Conservation (phyloP, 805 yeast species). For the Tetrapisispora fleetii region DNA sequence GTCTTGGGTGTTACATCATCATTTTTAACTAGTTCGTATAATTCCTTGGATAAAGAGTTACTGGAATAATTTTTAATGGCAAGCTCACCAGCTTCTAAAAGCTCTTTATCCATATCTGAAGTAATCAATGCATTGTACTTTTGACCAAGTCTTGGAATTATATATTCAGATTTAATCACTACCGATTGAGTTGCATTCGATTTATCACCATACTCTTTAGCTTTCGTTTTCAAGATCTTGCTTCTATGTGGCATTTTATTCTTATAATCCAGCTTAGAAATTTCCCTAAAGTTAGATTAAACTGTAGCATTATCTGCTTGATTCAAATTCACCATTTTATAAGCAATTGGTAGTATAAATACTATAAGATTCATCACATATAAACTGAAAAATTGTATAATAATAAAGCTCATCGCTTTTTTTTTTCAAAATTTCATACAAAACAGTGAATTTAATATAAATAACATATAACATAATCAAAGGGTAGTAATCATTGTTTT, state of each 20-base stretch:
- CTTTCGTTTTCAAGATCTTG: background rate
- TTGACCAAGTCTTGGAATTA: constrained; percentile 10
- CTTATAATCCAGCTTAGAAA: too few relatives aligned
- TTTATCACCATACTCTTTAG: background rate
- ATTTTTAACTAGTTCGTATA: constrained; percentile 19
- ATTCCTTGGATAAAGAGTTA: constrained; percentile 15
- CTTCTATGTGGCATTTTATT: background rate
- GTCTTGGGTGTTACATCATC: constrained; percentile 6
- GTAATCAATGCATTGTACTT: constrained; percentile 10
- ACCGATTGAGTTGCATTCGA: background rate
- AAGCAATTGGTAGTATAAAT: too few relatives aligned
- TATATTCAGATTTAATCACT: background rate
- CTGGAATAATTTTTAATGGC: background rate
- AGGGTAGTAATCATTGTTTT: too few relatives aligned
- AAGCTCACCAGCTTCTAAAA: constrained; percentile 17
- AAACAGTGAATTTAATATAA: too few relatives aligned
- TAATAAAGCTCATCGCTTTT: background rate
- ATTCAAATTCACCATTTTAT: too few relatives aligned
- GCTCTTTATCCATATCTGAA: constrained; percentile 9
- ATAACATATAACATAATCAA: background rate
- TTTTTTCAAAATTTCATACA: background rate
- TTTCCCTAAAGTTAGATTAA: too few relatives aligned
- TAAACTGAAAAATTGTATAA: background rate
- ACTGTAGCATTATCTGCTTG: too few relatives aligned
- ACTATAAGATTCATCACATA: background rate